Conservation (phyloP, 2,329 filamentous ascomycete species). For the Neonectria sp. region DNA sequence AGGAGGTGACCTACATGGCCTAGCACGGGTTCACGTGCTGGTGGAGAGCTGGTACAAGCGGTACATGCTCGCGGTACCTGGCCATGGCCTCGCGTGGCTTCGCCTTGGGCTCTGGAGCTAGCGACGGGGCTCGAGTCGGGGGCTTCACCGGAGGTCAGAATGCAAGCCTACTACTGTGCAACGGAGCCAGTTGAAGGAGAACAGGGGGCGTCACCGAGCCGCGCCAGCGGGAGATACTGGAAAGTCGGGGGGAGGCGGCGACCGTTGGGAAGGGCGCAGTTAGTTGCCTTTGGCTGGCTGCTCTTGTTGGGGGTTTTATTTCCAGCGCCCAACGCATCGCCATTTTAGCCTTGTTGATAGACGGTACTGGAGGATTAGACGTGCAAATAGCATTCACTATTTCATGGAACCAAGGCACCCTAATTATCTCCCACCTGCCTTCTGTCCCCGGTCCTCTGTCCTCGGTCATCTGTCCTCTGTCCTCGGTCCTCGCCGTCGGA, state of each 20-base stretch:
- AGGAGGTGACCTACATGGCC: neutral
- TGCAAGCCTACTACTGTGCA: neutral
- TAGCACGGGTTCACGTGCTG: conserved; percentile 5
- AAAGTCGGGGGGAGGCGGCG: neutral
- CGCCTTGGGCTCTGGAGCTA: conserved; percentile 11
- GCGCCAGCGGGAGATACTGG: conserved; percentile 1
- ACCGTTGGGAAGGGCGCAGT: neutral
- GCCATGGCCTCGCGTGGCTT: conserved; percentile 8
- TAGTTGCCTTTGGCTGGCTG: neutral
- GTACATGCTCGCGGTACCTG: conserved; percentile 24
- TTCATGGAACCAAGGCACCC: neutral
- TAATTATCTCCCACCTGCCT: neutral
- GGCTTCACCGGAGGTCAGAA: conserved; percentile 14
- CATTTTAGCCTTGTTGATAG: neutral
- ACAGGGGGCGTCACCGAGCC: neutral
- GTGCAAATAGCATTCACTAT: neutral
- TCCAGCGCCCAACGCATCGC: neutral
- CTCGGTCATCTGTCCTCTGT: no score
- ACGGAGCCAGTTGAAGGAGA: neutral
- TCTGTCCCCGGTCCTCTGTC: neutral
- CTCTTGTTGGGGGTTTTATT: neutral
- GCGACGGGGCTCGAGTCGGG: conserved; percentile 12
- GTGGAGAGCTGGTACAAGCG: conserved; percentile 22
- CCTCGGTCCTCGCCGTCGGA: neutral
- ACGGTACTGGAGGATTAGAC: no score